Evolutionary conservation across 108 stramenopile species (phyloP).

Genomic region (Skeletonema tropicum): DNA sequence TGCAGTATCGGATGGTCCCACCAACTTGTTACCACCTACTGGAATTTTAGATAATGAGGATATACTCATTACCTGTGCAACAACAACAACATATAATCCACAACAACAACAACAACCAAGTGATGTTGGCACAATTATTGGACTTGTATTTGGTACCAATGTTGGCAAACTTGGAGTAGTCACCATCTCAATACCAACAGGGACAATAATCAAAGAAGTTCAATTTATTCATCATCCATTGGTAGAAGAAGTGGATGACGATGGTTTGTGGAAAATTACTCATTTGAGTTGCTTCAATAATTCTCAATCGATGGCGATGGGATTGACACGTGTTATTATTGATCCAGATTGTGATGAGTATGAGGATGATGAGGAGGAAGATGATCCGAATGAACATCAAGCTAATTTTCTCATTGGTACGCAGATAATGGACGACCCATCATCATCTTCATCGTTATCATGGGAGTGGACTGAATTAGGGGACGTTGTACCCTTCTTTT

Average conservation of each 20-base stretch:
- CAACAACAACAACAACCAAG: background rate
- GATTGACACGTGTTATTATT: slow-evolving; percentile 60
- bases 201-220: background rate
- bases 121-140: slow-evolving; percentile 20
- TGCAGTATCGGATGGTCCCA: slow-evolving; percentile 14
- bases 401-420: slow-evolving; percentile 38
- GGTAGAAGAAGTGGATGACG: slow-evolving; percentile 15
- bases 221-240: slow-evolving; percentile 21
- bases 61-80: slow-evolving; percentile 22
- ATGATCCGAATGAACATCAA: slow-evolving; percentile 68
- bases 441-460: background rate
- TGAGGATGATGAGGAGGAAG: slow-evolving; percentile 66
- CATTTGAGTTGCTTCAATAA: slow-evolving; percentile 67
- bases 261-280: slow-evolving; percentile 43
- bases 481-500: slow-evolving; percentile 86
- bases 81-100: background rate
- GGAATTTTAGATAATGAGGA: slow-evolving; percentile 1
- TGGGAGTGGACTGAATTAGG: slow-evolving; percentile 63
- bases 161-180: slow-evolving; percentile 25
- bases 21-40: slow-evolving; percentile 14
- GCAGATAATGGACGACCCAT: background rate
- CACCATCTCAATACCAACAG: background rate
- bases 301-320: slow-evolving; percentile 51
- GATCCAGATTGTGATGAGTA: slow-evolving; percentile 33
- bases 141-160: slow-evolving; percentile 17